Base-by-base conservation (phyloP, 2,329 filamentous ascomycete genomes). In the Alternaria sp. region DNA sequence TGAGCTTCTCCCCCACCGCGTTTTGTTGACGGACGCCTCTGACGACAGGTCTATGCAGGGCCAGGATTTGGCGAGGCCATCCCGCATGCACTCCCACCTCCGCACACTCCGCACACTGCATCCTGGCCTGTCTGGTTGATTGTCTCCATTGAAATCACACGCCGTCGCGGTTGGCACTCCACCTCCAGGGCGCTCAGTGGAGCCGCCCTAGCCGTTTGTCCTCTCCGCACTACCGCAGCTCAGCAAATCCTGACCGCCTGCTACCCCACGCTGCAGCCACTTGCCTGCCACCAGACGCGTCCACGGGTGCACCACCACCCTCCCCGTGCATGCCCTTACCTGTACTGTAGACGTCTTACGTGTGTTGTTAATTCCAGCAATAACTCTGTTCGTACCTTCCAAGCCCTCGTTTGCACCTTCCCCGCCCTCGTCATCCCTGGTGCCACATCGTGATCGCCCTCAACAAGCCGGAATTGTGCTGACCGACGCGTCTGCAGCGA, bases 11-110 rank as follows among this genome's bases (percentile, higher is more conserved):
- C 61, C 69, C 71, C 73, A 67, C 67, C 59, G 61, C 19, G 57
- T 64, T 51, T 51, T 65, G 66, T 64, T 65, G 59, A 60, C 57
- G 51, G 59, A 59, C 54, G 54, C 59, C 56, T 23, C 72, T 76
- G 74, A 76, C 74, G 74, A 71, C 62, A 62, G 62, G 36, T 58
- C 28, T 50, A 62, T 66, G 70, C 69, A 70, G 66, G 68, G 70
- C 60, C 59, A 69, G 49, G 69, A 65, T 70, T 66, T 67, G 66
- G 60, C 69, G 67, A 70, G 66, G 47, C 55, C 60, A 50, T 58
- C 36, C 46, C 47, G 49, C 51, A 59, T 60, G 44, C 49, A 57
- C 61, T 64, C 54, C 36, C 52, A 64, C 57, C 52, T 59, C 49
- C 57, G 55, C 49, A 49, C 61, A 54, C 46, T 59, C 49, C 57